Percentiles rank a stretch among this genome's conserved stretches.
Evolutionary conservation across 2,329 filamentous ascomycete species (phyloP).

Genomic region (Hypoxylon sp.): DNA sequence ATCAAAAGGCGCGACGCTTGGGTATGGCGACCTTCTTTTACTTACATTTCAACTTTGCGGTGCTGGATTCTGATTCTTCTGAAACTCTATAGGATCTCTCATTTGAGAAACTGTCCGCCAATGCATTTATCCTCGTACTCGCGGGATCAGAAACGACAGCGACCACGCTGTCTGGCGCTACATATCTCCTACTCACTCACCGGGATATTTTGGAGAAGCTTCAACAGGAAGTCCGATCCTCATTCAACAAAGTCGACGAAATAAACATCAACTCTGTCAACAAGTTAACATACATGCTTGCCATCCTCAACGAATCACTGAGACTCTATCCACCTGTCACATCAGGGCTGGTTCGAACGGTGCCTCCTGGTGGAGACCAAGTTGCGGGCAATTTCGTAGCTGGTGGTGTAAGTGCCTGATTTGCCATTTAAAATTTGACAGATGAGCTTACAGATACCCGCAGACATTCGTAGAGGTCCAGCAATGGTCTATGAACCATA

Average conservation of each 20-base stretch:
- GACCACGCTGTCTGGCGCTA: constrained; percentile 44
- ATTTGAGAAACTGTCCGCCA: constrained; percentile 40
- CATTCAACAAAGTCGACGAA: constrained; percentile 49
- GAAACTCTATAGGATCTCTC: constrained; percentile 36
- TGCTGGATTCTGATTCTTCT: background rate
- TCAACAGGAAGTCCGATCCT: constrained; percentile 50
- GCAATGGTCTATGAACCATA: constrained; percentile 50
- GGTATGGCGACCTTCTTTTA: constrained; percentile 30
- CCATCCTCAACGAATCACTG: constrained; percentile 53
- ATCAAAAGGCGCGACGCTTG: constrained; percentile 44
- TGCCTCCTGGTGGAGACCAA: constrained; percentile 36
- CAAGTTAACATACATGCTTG: constrained; percentile 52
- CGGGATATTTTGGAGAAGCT: constrained; percentile 47
- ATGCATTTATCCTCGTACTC: constrained; percentile 42
- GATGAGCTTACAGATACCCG: constrained; percentile 15
- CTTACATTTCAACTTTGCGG: no score
- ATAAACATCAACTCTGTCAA: constrained; percentile 50
- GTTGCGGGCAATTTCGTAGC: constrained; percentile 41
- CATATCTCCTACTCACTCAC: constrained; percentile 44
- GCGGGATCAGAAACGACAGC: constrained; percentile 46
- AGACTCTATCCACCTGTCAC: constrained; percentile 52
- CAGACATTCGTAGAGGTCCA: constrained; percentile 50
- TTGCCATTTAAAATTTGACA: background rate
- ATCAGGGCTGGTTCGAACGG: constrained; percentile 36
- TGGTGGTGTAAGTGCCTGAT: constrained; percentile 40